Evolutionary conservation across 1,284 basidiomycete genomes (phyloP).

Genomic region (Inonotus obliquus): DNA sequence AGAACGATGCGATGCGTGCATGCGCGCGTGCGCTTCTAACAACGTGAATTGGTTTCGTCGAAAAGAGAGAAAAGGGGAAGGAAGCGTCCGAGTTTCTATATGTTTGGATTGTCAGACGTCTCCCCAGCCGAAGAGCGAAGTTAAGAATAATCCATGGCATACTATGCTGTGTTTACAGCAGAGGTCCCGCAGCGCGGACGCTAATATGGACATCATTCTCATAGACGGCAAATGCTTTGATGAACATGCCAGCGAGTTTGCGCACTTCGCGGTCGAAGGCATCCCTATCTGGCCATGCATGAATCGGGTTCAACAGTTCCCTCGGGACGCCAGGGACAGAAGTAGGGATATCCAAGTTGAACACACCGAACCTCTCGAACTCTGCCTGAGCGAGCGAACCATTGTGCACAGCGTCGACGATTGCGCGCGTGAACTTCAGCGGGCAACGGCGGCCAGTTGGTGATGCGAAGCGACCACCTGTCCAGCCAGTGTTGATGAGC

Average conservation of each 20-base stretch:
- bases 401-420: constrained; percentile 96
- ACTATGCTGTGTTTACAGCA: neutral
- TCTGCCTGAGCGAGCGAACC: constrained; percentile 86
- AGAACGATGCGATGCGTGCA: neutral
- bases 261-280: constrained; percentile 82
- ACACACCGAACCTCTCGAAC: constrained; percentile 80
- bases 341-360: constrained; percentile 81
- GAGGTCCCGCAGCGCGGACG: constrained; percentile 76
- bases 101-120: neutral
- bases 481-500: constrained; percentile 99
- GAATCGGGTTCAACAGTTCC: constrained; percentile 81
- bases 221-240: constrained; percentile 87
- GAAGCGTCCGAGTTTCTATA: too few species aligned
- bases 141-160: too few species aligned
- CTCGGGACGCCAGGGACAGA: constrained; percentile 78
- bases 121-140: neutral
- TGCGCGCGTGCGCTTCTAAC: neutral
- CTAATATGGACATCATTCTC: constrained; percentile 77
- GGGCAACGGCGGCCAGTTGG: constrained; percentile 83
- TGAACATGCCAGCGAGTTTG: constrained; percentile 90
- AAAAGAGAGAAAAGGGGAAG: neutral
- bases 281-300: constrained; percentile 84
- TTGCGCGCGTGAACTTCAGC: constrained; percentile 92
- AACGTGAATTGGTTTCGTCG: neutral
- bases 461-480: constrained; percentile 86